A percentile compares a stretch with the other conserved stretches of the same genome.
These are phyloP conservation scores for Talaromyces wortmannii DNA, from an alignment of 495 filamentous ascomycete species.

Conservation along the genomic window DNA sequence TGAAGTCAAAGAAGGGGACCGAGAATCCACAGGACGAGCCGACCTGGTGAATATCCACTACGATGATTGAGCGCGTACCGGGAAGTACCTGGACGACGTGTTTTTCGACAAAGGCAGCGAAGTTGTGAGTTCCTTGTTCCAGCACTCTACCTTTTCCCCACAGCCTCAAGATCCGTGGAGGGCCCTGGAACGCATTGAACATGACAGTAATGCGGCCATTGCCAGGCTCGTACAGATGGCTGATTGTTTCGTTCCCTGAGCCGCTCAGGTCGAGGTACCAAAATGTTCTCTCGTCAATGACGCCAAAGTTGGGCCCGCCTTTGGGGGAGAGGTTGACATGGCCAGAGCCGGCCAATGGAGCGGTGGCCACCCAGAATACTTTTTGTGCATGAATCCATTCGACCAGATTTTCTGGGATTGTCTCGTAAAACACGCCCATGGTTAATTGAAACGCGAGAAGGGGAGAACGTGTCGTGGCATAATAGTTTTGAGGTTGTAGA, in stretches of 20 bases:
- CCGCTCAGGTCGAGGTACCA: slow-evolving; percentile 70
- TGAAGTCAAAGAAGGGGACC: slow-evolving; percentile 7
- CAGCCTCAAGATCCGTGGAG: slow-evolving; percentile 62
- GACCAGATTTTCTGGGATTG: slow-evolving; percentile 46
- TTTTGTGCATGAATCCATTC: slow-evolving; percentile 56
- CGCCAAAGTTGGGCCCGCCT: slow-evolving; percentile 50
- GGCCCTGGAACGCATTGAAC: slow-evolving; percentile 60
- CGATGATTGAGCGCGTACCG: slow-evolving; percentile 55
- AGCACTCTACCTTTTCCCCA: slow-evolving; percentile 62
- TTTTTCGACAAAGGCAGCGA: slow-evolving; percentile 9
- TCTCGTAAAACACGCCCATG: slow-evolving; percentile 59
- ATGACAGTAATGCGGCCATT: slow-evolving; percentile 68
- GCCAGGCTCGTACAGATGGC: slow-evolving; percentile 55
- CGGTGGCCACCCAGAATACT: slow-evolving; percentile 63
- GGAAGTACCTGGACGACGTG: slow-evolving; percentile 22
- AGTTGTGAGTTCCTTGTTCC: slow-evolving; percentile 40
- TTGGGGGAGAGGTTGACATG: slow-evolving; percentile 70
- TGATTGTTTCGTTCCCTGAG: slow-evolving; percentile 64
- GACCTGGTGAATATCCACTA: slow-evolving; percentile 63
- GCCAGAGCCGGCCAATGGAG: slow-evolving; percentile 46
- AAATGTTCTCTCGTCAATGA: slow-evolving; percentile 49
- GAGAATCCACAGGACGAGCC: slow-evolving; percentile 13
- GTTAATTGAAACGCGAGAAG: neutral
- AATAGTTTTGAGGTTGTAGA: too few species aligned
- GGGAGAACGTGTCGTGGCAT: too few species aligned